A percentile compares a stretch with the other conserved stretches of the same genome.
phyloP scores from a whole-genome alignment of 768 basidiomycete species.

The Lentinula detonsa region DNA sequence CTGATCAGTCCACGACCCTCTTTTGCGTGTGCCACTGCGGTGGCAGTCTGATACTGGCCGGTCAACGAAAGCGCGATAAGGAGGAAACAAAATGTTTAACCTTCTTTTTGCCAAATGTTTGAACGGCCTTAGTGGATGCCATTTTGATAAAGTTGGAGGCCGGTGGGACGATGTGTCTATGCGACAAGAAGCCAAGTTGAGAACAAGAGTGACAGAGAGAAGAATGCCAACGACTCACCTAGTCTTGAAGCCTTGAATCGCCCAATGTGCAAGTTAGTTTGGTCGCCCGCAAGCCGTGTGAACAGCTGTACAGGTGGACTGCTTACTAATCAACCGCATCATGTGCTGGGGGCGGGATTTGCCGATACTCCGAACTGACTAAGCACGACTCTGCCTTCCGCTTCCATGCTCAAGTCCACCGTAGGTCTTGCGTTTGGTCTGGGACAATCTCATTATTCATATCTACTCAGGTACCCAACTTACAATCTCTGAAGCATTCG shows the following conservation, averaged over 20 bases:
- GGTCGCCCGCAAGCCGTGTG: not conserved
- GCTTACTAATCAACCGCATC: not conserved
- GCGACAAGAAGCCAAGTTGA: constrained; percentile 10
- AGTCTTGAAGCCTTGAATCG: constrained; percentile 7
- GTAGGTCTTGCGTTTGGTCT: not conserved
- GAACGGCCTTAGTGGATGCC: constrained; percentile 86
- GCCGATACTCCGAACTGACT: not conserved
- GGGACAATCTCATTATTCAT: not conserved
- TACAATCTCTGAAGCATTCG: not conserved
- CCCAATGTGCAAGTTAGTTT: not conserved
- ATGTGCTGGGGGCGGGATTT: not conserved
- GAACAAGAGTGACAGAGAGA: constrained; percentile 5
- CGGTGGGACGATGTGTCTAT: constrained; percentile 15
- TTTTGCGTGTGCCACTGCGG: constrained; percentile 94
- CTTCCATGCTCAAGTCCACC: constrained; percentile 5
- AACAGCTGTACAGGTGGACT: not conserved
- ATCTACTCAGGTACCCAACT: not conserved
- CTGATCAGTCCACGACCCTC: constrained; percentile 96
- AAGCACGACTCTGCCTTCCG: not conserved
- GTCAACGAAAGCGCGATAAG: constrained; percentile 7
- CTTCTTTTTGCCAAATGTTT: constrained; percentile 99
- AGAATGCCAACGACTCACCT: constrained; percentile 8
- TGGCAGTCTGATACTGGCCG: constrained; percentile 68
- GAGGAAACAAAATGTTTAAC: constrained; percentile 31
- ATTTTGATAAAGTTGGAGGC: constrained; percentile 40